Evolutionary conservation across 768 basidiomycete genomes (phyloP).

Genomic region (Cystofilobasidium bisporidii): DNA sequence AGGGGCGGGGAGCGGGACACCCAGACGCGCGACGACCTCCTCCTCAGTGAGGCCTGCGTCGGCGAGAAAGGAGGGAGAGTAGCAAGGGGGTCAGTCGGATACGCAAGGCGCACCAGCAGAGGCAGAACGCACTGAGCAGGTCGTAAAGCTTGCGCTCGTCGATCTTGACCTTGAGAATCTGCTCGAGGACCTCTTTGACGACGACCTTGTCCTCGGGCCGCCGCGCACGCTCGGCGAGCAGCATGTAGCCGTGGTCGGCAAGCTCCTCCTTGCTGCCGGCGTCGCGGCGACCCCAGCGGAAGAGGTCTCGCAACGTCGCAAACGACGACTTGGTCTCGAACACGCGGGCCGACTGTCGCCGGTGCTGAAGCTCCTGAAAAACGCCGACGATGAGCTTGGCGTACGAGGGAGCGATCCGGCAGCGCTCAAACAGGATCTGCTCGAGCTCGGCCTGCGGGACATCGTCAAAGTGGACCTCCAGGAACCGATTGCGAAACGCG

Average conservation of each 20-base stretch:
- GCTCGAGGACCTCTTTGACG: conserved; percentile 88
- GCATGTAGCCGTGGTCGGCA: conserved; percentile 94
- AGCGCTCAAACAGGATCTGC: conserved; percentile 83
- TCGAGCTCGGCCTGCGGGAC: conserved; percentile 90
- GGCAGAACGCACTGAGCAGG: conserved; percentile 34
- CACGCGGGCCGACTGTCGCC: conserved; percentile 77
- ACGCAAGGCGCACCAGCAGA: background rate
- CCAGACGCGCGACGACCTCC: conserved; percentile 33
- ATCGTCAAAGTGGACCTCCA: conserved; percentile 95
- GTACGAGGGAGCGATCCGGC: conserved; percentile 86
- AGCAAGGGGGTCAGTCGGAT: conserved; percentile 31
- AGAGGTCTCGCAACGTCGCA: conserved; percentile 89
- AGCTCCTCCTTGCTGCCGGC: conserved; percentile 83
- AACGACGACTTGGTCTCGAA: conserved; percentile 98
- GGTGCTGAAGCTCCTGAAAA: conserved; percentile 84
- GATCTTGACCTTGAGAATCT: conserved; percentile 74
- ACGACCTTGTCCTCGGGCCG: conserved; percentile 71
- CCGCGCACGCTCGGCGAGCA: conserved; percentile 82
- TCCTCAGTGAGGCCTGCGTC: conserved; percentile 1
- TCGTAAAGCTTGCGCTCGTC: conserved; percentile 61
- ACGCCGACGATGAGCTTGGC: conserved; percentile 81
- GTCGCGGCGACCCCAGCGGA: conserved; percentile 90
- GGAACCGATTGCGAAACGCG: conserved; percentile 92
- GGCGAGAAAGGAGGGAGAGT: background rate
- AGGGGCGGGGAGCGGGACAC: conserved; percentile 48